phyloP scores from a whole-genome alignment of 306 rosid species.

The Corylus heterophylla region DNA sequence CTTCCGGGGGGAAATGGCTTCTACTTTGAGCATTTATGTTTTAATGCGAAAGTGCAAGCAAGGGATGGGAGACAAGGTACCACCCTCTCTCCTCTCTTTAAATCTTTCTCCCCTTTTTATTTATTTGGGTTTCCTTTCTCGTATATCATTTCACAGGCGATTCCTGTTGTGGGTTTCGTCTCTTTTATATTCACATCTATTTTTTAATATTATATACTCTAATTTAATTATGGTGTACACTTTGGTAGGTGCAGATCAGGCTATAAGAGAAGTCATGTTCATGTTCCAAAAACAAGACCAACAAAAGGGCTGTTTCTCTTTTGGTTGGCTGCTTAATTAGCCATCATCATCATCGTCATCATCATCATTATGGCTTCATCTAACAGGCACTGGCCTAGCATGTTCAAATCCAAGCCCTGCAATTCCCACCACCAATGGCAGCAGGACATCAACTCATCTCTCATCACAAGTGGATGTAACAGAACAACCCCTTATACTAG shows the following conservation, averaged over 20 bases:
- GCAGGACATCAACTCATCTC: conserved; percentile 72
- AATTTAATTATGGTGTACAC: conserved; percentile 16
- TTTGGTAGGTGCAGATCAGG: conserved; percentile 56
- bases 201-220: conserved; percentile 3
- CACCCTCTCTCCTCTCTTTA: too few relatives aligned
- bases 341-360: conserved; percentile 15
- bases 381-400: conserved; percentile 98
- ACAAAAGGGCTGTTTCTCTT: conserved; percentile 40
- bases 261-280: conserved; percentile 61
- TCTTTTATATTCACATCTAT: conserved; percentile 16
- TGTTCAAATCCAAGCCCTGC: conserved; percentile 97
- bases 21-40: conserved; percentile 39
- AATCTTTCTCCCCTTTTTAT: conserved; percentile 14
- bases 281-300: conserved; percentile 45
- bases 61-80: conserved; percentile 56
- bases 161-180: conserved; percentile 66
- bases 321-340: conserved; percentile 37
- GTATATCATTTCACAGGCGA: conserved; percentile 63
- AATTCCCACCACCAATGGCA: conserved; percentile 89
- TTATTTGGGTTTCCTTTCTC: conserved; percentile 56
- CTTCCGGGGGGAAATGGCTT: conserved; percentile 54
- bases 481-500: conserved; percentile 56
- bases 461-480: conserved; percentile 60
- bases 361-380: conserved; percentile 85
- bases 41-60: conserved; percentile 50